Evolutionary conservation across 2,329 filamentous ascomycete species (phyloP).

Genomic region (Pleoardoris graminearum): DNA sequence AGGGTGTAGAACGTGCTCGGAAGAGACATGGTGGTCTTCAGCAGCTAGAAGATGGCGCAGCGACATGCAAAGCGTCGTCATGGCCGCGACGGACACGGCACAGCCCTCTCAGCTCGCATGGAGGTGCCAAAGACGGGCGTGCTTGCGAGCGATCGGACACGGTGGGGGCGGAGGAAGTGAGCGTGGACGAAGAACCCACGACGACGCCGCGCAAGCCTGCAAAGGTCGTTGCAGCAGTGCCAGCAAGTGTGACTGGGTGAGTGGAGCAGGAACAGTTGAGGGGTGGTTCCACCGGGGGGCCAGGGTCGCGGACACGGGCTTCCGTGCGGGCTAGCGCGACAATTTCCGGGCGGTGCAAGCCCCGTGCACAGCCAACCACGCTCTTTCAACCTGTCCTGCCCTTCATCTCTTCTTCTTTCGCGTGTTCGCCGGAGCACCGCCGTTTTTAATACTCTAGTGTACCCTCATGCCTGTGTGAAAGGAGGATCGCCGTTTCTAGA

Average conservation of each 20-base stretch:
- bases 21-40: not conserved
- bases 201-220: not conserved
- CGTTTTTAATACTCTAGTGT: constrained; percentile 13
- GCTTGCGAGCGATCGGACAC: not conserved
- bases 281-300: not conserved
- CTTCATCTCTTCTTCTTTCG: constrained; percentile 14
- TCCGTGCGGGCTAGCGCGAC: not conserved
- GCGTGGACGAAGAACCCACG: not conserved
- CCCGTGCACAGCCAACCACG: constrained; percentile 22
- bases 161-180: not conserved
- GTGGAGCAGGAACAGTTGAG: not conserved
- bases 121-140: not conserved
- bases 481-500: constrained; percentile 12
- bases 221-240: not conserved
- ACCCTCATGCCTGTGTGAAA: constrained; percentile 18
- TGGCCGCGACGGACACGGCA: constrained; percentile 12
- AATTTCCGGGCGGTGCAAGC: constrained; percentile 4
- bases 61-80: constrained; percentile 26
- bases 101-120: constrained; percentile 11
- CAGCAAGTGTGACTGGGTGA: not conserved
- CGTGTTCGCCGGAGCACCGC: constrained; percentile 15
- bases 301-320: constrained; percentile 1
- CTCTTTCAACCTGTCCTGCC: constrained; percentile 18
- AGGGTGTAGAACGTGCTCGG: not conserved
- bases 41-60: not conserved